phyloP scores from a whole-genome alignment of 305 asterid genomes.

The Fraxinus nigra region DNA sequence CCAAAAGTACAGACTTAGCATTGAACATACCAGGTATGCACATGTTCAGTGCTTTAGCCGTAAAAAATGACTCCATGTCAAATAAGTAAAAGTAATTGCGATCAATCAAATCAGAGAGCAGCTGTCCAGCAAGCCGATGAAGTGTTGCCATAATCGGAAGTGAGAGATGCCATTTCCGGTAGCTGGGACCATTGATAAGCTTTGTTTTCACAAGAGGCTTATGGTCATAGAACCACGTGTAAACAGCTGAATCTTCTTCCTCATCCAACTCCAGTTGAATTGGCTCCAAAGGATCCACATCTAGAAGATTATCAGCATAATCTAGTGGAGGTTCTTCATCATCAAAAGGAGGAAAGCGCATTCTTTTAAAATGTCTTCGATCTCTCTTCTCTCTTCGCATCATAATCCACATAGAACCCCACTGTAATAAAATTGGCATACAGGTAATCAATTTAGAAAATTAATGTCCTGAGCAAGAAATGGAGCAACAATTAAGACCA shows the following conservation, averaged over 20 bases:
- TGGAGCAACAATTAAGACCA: not conserved
- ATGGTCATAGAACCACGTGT: constrained; percentile 99
- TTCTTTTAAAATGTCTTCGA: constrained; percentile 95
- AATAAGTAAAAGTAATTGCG: constrained; percentile 93
- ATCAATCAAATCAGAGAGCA: constrained; percentile 93
- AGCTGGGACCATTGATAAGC: constrained; percentile 98
- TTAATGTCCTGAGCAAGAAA: not conserved
- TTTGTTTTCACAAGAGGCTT: constrained; percentile 96
- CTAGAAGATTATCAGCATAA: constrained; percentile 95
- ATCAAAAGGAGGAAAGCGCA: constrained; percentile 99
- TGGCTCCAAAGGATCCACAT: constrained; percentile 98
- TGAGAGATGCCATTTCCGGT: constrained; percentile 96
- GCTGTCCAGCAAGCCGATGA: constrained; percentile 97
- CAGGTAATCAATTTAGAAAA: not conserved
- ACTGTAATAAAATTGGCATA: constrained; percentile 41
- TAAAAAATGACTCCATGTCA: constrained; percentile 99
- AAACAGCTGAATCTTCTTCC: constrained; percentile 98
- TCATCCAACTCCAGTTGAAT: constrained; percentile 96
- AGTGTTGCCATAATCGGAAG: constrained; percentile 99
- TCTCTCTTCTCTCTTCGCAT: constrained; percentile 99
- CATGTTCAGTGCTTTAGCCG: constrained; percentile 99
- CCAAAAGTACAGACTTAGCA: not conserved
- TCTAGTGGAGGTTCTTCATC: constrained; percentile 99
- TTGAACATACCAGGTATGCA: constrained; percentile 89
- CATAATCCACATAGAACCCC: constrained; percentile 99